A percentile compares a stretch with the other conserved stretches of the same genome.
Conservation (phyloP, 768 basidiomycete genomes). For the Lactifluus subvellereus region DNA sequence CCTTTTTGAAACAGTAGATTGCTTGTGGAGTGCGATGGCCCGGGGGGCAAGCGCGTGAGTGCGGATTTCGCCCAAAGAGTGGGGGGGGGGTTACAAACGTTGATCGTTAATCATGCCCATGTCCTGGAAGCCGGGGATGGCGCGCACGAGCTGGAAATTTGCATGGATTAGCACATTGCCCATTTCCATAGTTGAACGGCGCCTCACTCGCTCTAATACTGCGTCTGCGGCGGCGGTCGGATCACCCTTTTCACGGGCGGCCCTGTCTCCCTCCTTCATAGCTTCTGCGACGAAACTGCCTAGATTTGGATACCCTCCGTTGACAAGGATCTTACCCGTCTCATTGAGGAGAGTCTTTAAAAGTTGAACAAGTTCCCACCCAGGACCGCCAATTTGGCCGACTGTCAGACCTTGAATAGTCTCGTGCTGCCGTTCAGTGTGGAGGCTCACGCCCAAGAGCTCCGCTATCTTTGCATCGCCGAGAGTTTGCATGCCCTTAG, state of each 20-base stretch:
- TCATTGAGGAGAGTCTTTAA: constrained; percentile 60
- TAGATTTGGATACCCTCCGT: constrained; percentile 58
- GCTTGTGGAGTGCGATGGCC: constrained; percentile 35
- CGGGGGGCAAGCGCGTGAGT: neutral
- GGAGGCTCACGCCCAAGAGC: constrained; percentile 62
- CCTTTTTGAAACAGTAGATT: constrained; percentile 90
- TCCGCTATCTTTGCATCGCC: constrained; percentile 57
- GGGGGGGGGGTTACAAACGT: constrained; percentile 39
- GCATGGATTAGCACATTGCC: constrained; percentile 20
- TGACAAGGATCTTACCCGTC: constrained; percentile 61
- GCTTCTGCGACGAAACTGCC: constrained; percentile 71
- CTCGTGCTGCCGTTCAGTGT: constrained; percentile 66
- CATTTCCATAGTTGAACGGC: constrained; percentile 21
- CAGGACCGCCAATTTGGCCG: constrained; percentile 68
- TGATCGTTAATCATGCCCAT: constrained; percentile 60
- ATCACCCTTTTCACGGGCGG: constrained; percentile 28
- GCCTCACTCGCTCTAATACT: constrained; percentile 54
- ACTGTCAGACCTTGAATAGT: constrained; percentile 62
- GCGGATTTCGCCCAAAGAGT: constrained; percentile 4
- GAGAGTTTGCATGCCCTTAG: constrained; percentile 57
- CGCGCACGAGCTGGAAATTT: constrained; percentile 55
- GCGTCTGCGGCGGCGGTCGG: constrained; percentile 43
- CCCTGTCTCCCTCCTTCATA: constrained; percentile 48
- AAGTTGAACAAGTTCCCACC: constrained; percentile 67
- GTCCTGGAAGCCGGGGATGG: constrained; percentile 79